phyloP scores from a whole-genome alignment of 768 basidiomycete genomes.

The Mrakia blollopis region DNA sequence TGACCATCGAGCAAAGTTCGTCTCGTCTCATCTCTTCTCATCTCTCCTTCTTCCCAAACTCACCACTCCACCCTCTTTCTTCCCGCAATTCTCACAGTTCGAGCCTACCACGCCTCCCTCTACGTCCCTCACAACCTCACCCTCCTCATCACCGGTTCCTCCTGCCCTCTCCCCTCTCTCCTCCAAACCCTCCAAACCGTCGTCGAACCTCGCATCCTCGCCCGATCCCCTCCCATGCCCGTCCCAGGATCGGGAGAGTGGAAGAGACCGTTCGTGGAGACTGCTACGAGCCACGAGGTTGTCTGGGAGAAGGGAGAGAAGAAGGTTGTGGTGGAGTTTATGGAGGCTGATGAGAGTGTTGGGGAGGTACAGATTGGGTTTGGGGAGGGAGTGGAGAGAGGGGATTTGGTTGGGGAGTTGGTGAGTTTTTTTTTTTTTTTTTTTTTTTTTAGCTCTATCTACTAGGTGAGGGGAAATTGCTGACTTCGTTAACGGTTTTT shows the following conservation, averaged over 20 bases:
- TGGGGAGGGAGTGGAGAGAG: slow-evolving; percentile 22
- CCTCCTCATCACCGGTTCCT: slow-evolving; percentile 79
- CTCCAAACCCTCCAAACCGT: slow-evolving; percentile 74
- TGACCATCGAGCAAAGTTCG: slow-evolving; percentile 82
- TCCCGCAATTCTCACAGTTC: slow-evolving; percentile 53
- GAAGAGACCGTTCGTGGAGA: slow-evolving; percentile 93
- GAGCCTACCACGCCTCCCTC: slow-evolving; percentile 77
- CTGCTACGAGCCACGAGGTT: slow-evolving; percentile 61
- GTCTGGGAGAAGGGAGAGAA: slow-evolving; percentile 52
- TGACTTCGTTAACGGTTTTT: too few relatives aligned
- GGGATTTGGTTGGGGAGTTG: slow-evolving; percentile 21
- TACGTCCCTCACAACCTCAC: slow-evolving; percentile 88
- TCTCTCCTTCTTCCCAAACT: slow-evolving; percentile 11
- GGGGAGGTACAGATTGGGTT: slow-evolving; percentile 64
- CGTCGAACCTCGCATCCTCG: slow-evolving; percentile 74
- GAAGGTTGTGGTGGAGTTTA: slow-evolving; percentile 76
- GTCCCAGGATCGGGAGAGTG: slow-evolving; percentile 54
- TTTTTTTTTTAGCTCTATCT: too few relatives aligned
- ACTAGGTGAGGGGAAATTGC: too few relatives aligned
- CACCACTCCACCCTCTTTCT: neutral
- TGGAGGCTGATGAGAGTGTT: slow-evolving; percentile 85
- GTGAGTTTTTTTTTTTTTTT: slow-evolving; percentile 3
- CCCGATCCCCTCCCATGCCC: too few relatives aligned
- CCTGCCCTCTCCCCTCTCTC: slow-evolving; percentile 65
- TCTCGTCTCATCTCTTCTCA: slow-evolving; percentile 15